Conservation (phyloP, 306 rosid species). For the Delonix regia region DNA sequence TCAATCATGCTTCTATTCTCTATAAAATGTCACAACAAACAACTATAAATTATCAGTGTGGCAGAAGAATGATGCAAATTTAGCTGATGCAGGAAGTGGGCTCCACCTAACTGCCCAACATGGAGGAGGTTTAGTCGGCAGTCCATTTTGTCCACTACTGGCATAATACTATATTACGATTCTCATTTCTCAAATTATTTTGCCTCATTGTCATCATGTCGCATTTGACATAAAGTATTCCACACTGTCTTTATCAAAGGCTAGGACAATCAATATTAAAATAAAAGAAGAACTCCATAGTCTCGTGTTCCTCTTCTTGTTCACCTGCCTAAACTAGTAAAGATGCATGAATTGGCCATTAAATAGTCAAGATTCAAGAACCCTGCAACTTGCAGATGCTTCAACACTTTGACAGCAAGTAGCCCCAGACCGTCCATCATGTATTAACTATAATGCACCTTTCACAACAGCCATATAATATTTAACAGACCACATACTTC, state of each 20-base stretch:
- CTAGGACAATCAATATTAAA: background rate
- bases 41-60: background rate
- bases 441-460: background rate
- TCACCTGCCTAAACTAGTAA: background rate
- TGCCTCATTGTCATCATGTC: constrained; percentile 7
- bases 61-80: background rate
- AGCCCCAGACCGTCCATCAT: constrained; percentile 8
- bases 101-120: constrained; percentile 36
- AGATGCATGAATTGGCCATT: constrained; percentile 42
- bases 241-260: constrained; percentile 22
- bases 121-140: constrained; percentile 45
- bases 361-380: background rate
- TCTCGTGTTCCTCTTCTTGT: background rate
- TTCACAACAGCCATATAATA: background rate
- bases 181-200: background rate
- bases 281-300: background rate
- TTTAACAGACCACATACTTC: constrained; percentile 16
- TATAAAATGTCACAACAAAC: background rate
- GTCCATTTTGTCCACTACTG: constrained; percentile 40
- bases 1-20: background rate
- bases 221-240: constrained; percentile 27
- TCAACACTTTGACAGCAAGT: background rate
- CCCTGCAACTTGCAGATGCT: constrained; percentile 26
- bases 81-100: constrained; percentile 5
- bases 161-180: background rate